Base-by-base conservation (phyloP, 2,329 filamentous ascomycete genomes). In the Epichloe gansuensis region DNA sequence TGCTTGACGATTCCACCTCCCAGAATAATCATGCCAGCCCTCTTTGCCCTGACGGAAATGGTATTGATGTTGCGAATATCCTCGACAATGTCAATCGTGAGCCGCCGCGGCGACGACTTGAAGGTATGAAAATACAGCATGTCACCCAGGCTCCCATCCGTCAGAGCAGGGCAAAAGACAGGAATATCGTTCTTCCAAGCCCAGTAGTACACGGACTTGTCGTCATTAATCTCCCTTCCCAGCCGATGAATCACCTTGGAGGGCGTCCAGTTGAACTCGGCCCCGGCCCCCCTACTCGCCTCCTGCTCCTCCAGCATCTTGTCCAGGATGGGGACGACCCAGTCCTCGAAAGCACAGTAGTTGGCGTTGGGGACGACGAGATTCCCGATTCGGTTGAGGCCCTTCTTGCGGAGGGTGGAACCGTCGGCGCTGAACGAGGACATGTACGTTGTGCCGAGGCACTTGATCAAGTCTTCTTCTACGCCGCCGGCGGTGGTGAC, bases 51-150 rank as follows among this genome's bases (percentile, higher is more conserved):
- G 35, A 97, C 87, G 0, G 91, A 83, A 56, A 97, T 82, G 13
- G 87, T 94, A 71, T 98, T 98, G 68, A 98, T 89, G 55, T 79
- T 82, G 21, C 93, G 82, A 55, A 98, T 93, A 63, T 98, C 93
- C 63, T 94, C 87, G 23, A 96, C 88, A 53, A 97, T 89, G 66
- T 97, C 93, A 54, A 96, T 81, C 52, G 84, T 81, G 42, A 98
- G 76, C 67, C 91, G 86, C 55, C 74, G 72, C 3, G 91, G 91
- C 2, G 87, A 90, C 0, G 87, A 71, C 66, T 91, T 93, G 78
- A 89, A 98, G 1, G 90, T 95, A 71, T 98, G 91, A 68, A 98
- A 97, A 71, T 96, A 97, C 41, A 98, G 75, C 93, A 98, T 98
- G 67, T 98, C 93, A 5, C 93, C 93, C 21, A 98, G 71, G 60